These are phyloP conservation scores for Stachybotrys elegans DNA, from an alignment of 2,329 filamentous ascomycete species.

Conservation along the genomic window DNA sequence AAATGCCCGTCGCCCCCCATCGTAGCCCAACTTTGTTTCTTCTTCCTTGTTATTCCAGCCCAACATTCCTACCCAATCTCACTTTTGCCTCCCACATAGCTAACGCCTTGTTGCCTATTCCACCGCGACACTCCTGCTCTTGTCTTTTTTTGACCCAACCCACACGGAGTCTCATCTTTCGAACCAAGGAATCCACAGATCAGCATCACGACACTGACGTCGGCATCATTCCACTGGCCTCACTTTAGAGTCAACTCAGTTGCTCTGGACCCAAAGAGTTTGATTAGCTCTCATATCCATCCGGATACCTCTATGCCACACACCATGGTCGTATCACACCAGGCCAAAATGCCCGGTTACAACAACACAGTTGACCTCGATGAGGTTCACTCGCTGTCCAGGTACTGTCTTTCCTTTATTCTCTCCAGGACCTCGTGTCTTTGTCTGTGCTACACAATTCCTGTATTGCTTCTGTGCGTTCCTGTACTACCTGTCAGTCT, in stretches of 20 bases:
- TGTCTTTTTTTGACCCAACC: too few species aligned
- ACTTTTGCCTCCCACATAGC: constrained; percentile 6
- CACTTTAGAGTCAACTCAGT: too few species aligned
- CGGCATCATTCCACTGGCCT: too few species aligned
- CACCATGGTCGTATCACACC: constrained; percentile 42
- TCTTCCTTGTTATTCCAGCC: constrained; percentile 29
- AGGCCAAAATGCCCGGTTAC: constrained; percentile 49
- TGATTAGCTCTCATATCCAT: constrained; percentile 13
- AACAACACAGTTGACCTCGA: constrained; percentile 49
- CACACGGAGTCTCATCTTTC: background rate
- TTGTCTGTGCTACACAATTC: constrained; percentile 29
- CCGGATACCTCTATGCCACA: constrained; percentile 42
- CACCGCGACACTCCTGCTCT: background rate
- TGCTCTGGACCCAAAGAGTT: too few species aligned
- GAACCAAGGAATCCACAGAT: background rate
- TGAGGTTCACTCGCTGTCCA: constrained; percentile 56
- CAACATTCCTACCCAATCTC: constrained; percentile 22
- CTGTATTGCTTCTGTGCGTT: constrained; percentile 18
- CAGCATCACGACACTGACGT: too few species aligned
- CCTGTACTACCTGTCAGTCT: constrained; percentile 10
- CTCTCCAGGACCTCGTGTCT: constrained; percentile 33
- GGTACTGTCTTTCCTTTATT: constrained; percentile 53
- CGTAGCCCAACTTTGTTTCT: constrained; percentile 29
- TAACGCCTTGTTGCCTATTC: background rate
- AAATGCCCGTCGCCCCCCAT: constrained; percentile 33